phyloP scores from a whole-genome alignment of 495 filamentous ascomycete species.

The Penicillium steckii region DNA sequence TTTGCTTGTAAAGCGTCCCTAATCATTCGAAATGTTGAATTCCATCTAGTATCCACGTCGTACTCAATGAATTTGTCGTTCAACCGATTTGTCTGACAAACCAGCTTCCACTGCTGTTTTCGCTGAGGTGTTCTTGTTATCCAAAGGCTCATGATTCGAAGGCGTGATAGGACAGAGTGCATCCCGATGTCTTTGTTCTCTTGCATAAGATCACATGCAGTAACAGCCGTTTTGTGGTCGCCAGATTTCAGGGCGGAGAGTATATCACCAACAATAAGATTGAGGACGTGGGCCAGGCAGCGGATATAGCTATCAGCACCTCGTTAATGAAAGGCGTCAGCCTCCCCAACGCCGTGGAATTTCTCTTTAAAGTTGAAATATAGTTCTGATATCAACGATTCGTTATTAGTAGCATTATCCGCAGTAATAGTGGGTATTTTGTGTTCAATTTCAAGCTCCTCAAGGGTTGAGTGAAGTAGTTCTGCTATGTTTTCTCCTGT shows the following conservation, averaged over 20 bases:
- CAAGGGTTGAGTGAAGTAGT: background rate
- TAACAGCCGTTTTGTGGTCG: background rate
- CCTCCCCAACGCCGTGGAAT: background rate
- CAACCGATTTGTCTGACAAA: background rate
- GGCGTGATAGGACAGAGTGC: conserved; percentile 3
- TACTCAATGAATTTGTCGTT: conserved; percentile 7
- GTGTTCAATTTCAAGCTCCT: background rate
- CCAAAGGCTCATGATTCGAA: conserved; percentile 7
- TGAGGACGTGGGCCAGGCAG: conserved; percentile 13
- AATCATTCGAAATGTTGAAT: background rate
- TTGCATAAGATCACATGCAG: no score
- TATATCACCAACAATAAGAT: conserved; percentile 17
- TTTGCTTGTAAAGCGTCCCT: background rate
- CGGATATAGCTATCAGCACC: conserved; percentile 12
- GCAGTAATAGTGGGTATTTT: background rate
- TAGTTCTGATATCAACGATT: conserved; percentile 3
- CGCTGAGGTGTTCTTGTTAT: conserved; percentile 8
- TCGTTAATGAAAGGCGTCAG: background rate
- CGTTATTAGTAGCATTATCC: conserved; percentile 1
- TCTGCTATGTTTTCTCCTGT: conserved; percentile 8
- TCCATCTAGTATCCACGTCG: conserved; percentile 1
- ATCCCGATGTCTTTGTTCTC: no score
- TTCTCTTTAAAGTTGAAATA: background rate
- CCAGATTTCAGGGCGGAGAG: conserved; percentile 3
- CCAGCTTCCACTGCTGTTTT: background rate